These are phyloP conservation scores for Penicillium sp. DNA, from an alignment of 2,329 filamentous ascomycete species.

Conservation along the genomic window DNA sequence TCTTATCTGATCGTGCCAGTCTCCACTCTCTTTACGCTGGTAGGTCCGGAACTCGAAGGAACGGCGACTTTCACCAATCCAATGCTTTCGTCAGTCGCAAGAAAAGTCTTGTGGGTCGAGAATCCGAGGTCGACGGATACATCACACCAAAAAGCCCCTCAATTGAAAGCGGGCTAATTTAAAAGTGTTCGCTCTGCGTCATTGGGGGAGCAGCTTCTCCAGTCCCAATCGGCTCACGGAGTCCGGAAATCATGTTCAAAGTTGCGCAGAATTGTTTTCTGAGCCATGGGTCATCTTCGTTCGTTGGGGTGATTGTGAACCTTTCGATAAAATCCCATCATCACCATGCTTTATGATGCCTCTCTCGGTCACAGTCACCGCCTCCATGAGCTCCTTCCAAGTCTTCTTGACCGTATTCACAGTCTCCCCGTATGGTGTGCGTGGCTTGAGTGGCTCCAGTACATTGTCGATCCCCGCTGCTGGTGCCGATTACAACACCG, in stretches of 20 bases:
- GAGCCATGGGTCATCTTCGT: neutral
- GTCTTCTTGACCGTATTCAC: constrained; percentile 50
- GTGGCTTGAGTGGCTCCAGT: constrained; percentile 60
- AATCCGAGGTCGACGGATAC: constrained; percentile 15
- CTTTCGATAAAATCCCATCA: neutral
- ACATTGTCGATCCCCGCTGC: constrained; percentile 64
- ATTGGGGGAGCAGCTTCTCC: neutral
- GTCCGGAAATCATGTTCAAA: neutral
- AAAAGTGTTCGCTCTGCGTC: neutral
- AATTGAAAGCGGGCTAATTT: constrained; percentile 9
- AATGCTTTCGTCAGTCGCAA: constrained; percentile 1
- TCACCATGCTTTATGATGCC: constrained; percentile 20
- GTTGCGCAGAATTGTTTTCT: neutral
- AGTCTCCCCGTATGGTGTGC: constrained; percentile 63
- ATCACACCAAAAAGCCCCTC: constrained; percentile 7
- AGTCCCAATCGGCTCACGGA: neutral
- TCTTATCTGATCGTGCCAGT: constrained; percentile 32
- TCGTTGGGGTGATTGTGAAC: neutral
- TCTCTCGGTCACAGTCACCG: constrained; percentile 48
- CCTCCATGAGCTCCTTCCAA: constrained; percentile 46
- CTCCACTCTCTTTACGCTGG: constrained; percentile 21
- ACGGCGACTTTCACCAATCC: constrained; percentile 19
- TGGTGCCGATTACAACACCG: constrained; percentile 61
- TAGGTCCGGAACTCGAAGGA: constrained; percentile 10
- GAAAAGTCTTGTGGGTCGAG: constrained; percentile 10